phyloP scores from a whole-genome alignment of 2,329 filamentous ascomycete genomes.

The Epichloe coenophiala region DNA sequence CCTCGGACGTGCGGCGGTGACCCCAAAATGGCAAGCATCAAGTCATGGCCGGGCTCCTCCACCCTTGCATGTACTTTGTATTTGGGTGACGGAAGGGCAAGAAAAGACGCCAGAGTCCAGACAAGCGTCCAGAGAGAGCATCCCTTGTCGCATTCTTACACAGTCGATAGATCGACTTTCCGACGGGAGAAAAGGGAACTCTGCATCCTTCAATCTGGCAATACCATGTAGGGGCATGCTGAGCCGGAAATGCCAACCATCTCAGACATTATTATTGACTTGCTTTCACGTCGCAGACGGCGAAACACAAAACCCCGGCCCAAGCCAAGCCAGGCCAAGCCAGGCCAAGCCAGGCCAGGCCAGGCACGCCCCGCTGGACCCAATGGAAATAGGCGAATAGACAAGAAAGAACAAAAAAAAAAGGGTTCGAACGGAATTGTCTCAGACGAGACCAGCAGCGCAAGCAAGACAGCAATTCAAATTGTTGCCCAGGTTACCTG shows the following conservation, averaged over 20 bases:
- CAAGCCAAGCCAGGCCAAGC: too few species aligned
- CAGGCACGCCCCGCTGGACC: neutral
- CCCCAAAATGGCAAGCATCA: neutral
- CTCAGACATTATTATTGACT: neutral
- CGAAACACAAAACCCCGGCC: neutral
- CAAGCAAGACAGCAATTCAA: neutral
- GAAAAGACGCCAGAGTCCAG: too few species aligned
- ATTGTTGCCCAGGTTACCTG: neutral
- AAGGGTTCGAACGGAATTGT: neutral
- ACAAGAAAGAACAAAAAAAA: neutral
- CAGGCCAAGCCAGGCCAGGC: neutral
- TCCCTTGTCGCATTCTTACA: too few species aligned
- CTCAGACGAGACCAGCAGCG: slow-evolving; percentile 1
- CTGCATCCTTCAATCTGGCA: neutral
- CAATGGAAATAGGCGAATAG: neutral
- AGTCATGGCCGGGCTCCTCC: neutral
- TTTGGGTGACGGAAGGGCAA: too few species aligned
- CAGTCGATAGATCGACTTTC: too few species aligned
- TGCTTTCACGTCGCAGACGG: neutral
- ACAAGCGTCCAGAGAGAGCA: too few species aligned
- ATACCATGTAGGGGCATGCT: neutral
- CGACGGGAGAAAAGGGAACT: too few species aligned
- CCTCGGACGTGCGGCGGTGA: neutral
- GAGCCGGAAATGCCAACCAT: neutral
- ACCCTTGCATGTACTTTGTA: too few species aligned